Conservation (phyloP, 306 rosid species). For the Corylus heterophylla region DNA sequence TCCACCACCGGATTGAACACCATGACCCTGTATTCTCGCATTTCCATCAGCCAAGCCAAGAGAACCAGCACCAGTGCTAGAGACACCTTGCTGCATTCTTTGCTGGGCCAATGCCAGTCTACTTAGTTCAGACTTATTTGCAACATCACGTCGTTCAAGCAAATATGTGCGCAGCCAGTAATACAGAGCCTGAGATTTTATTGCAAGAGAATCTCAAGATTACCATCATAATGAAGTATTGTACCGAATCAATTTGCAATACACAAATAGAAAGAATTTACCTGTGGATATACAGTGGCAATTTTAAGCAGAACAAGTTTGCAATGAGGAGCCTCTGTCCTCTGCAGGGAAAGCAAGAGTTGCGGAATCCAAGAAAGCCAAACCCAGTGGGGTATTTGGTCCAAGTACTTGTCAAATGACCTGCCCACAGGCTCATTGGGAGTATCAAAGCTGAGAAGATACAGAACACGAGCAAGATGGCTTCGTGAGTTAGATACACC, state of each 20-base stretch:
- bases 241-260: background rate
- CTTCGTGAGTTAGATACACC: slow-evolving; percentile 95
- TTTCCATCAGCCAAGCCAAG: slow-evolving; percentile 76
- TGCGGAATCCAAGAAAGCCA: slow-evolving; percentile 99
- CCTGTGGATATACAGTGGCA: slow-evolving; percentile 90
- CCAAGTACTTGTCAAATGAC: slow-evolving; percentile 88
- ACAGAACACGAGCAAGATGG: slow-evolving; percentile 94
- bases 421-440: slow-evolving; percentile 87
- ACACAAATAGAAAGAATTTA: slow-evolving; percentile 34
- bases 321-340: slow-evolving; percentile 95
- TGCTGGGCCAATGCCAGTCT: slow-evolving; percentile 94
- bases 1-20: slow-evolving; percentile 73
- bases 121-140: slow-evolving; percentile 88
- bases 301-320: slow-evolving; percentile 92
- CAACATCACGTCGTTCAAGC: slow-evolving; percentile 97
- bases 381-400: slow-evolving; percentile 98
- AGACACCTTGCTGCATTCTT: slow-evolving; percentile 79
- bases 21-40: slow-evolving; percentile 75
- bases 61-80: slow-evolving; percentile 64
- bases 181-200: slow-evolving; percentile 77
- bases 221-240: slow-evolving; percentile 6
- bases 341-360: slow-evolving; percentile 94
- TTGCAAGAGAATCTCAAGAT: slow-evolving; percentile 23
- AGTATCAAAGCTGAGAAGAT: slow-evolving; percentile 97
- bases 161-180: slow-evolving; percentile 98